These are phyloP conservation scores for Miamiensis avidus DNA, from an alignment of 169 alveolate species.

Conservation along the genomic window DNA sequence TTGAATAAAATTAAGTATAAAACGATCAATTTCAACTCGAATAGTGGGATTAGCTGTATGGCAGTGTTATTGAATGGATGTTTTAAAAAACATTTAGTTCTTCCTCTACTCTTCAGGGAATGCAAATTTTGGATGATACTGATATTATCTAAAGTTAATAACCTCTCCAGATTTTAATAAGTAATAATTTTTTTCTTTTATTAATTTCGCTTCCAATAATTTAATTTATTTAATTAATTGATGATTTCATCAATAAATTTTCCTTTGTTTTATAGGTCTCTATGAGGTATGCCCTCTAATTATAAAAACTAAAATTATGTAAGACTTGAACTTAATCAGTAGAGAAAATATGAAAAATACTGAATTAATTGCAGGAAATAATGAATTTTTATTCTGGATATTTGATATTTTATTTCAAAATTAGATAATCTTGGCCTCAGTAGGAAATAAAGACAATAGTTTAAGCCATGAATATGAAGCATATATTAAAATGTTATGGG, in stretches of 20 bases:
- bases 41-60: too few species aligned
- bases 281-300: background rate
- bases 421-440: background rate
- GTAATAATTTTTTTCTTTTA: too few species aligned
- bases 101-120: background rate
- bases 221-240: too few species aligned
- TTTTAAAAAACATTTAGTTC: too few species aligned
- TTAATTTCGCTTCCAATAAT: too few species aligned
- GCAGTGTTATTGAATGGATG: too few species aligned
- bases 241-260: too few species aligned
- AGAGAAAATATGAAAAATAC: background rate
- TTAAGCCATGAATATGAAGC: background rate
- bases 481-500: background rate
- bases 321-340: background rate
- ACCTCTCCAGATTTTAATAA: background rate
- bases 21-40: too few species aligned
- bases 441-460: too few species aligned
- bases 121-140: background rate
- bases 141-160: background rate
- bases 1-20: too few species aligned
- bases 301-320: background rate
- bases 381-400: background rate
- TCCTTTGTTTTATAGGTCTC: background rate
- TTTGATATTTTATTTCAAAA: too few species aligned
- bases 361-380: too few species aligned